Conservation (phyloP, 1,139 yeast species). For the Diutina scorzettiae region DNA sequence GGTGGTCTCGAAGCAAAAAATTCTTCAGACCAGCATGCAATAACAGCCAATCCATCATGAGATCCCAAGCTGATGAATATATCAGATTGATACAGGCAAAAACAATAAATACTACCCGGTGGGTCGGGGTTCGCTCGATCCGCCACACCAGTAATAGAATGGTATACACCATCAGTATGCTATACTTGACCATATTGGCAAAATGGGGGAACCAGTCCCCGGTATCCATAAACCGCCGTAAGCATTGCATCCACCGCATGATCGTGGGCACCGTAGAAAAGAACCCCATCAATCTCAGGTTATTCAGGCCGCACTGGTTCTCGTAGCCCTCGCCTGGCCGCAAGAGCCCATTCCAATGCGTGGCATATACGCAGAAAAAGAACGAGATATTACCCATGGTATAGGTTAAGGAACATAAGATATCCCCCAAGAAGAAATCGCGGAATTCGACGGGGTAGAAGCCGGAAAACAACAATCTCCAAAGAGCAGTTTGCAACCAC, state of each 20-base stretch:
- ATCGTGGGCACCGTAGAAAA: constrained; percentile 74
- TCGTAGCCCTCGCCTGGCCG: constrained; percentile 1
- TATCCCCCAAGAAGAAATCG: constrained; percentile 88
- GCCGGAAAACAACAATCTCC: constrained; percentile 72
- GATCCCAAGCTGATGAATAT: constrained; percentile 71
- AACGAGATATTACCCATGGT: constrained; percentile 77
- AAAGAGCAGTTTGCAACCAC: constrained; percentile 64
- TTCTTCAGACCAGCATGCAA: constrained; percentile 53
- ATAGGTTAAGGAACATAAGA: constrained; percentile 78
- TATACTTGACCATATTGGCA: constrained; percentile 78
- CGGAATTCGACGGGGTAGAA: constrained; percentile 89
- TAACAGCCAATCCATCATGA: constrained; percentile 92
- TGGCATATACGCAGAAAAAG: constrained; percentile 72
- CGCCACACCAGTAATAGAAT: constrained; percentile 73
- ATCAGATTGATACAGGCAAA: constrained; percentile 68
- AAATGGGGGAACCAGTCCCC: constrained; percentile 96
- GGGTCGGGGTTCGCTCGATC: constrained; percentile 33
- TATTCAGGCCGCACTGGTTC: constrained; percentile 58
- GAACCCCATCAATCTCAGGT: constrained; percentile 71
- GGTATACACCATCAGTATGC: constrained; percentile 54
- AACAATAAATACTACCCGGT: constrained; percentile 51
- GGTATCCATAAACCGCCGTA: constrained; percentile 84
- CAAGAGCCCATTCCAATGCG: constrained; percentile 48
- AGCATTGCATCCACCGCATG: constrained; percentile 85
- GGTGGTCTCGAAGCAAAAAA: constrained; percentile 54